A percentile compares a stretch with the other conserved stretches of the same genome.
Conservation (phyloP, 2,329 filamentous ascomycete genomes). For the Cladophialophora yegresii region DNA sequence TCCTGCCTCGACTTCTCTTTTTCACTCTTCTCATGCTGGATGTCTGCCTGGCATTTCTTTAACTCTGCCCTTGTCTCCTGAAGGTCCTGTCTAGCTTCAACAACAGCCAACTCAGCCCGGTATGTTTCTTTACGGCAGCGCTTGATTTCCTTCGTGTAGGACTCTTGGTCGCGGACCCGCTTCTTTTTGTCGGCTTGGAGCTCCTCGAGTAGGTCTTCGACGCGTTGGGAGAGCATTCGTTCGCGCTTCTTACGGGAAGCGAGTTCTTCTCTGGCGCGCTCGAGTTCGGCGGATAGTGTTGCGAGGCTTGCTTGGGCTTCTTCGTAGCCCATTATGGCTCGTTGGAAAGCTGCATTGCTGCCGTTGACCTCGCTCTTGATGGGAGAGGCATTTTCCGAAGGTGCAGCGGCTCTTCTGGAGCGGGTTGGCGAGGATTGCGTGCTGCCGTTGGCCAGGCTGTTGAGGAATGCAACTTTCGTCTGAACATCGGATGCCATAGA, state of each 20-base stretch:
- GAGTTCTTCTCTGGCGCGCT: constrained; percentile 47
- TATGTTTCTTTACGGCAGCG: constrained; percentile 60
- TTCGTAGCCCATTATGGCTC: constrained; percentile 50
- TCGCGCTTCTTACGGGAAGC: constrained; percentile 48
- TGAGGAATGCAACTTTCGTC: constrained; percentile 53
- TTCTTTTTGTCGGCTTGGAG: constrained; percentile 55
- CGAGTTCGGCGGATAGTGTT: constrained; percentile 42
- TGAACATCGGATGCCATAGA: constrained; percentile 49
- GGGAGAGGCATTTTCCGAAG: constrained; percentile 35
- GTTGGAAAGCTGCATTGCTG: constrained; percentile 48
- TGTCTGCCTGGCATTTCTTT: constrained; percentile 56
- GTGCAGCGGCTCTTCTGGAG: constrained; percentile 10
- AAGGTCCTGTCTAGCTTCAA: constrained; percentile 58
- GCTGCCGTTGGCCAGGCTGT: constrained; percentile 42
- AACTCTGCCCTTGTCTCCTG: constrained; percentile 49
- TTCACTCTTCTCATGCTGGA: constrained; percentile 52
- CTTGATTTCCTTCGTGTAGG: constrained; percentile 61
- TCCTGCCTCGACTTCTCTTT: constrained; percentile 52
- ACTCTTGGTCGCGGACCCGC: constrained; percentile 49
- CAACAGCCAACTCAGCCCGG: constrained; percentile 56
- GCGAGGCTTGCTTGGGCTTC: constrained; percentile 48
- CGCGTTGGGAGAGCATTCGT: constrained; percentile 48
- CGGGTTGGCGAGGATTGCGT: constrained; percentile 29
- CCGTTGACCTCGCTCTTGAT: constrained; percentile 37
- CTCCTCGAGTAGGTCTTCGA: constrained; percentile 55